Percentiles rank a stretch among this genome's conserved stretches.
phyloP scores from a whole-genome alignment of 352 stramenopile species.

The Pythium rishiriense region DNA sequence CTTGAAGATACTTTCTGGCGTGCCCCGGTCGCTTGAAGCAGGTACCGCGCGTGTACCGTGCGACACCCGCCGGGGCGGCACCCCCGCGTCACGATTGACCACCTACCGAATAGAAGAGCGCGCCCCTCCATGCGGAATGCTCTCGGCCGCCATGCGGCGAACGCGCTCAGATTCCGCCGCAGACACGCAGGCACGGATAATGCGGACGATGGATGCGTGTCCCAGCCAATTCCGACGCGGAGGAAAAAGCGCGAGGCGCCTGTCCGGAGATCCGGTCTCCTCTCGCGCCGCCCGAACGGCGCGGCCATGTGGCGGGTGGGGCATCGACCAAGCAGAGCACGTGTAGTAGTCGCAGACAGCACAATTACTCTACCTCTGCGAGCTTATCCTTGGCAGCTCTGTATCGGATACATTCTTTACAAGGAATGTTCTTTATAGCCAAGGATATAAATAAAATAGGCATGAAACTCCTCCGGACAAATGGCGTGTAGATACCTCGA shows the following conservation, averaged over 20 bases:
- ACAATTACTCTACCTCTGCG: too few relatives aligned
- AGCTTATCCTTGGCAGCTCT: too few relatives aligned
- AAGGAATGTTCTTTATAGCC: too few relatives aligned
- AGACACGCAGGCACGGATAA: not conserved
- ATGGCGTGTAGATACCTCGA: too few relatives aligned
- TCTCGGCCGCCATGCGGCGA: not conserved
- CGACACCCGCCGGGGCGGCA: not conserved
- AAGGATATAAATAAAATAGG: too few relatives aligned
- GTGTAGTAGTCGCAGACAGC: too few relatives aligned
- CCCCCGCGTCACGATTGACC: not conserved
- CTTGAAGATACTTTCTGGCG: slow-evolving; percentile 26
- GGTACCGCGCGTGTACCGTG: not conserved
- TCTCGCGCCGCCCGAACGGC: too few relatives aligned
- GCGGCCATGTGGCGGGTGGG: not conserved
- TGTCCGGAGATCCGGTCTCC: not conserved
- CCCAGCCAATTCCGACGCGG: not conserved
- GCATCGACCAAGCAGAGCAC: not conserved
- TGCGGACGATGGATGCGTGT: not conserved
- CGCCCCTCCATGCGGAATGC: not conserved
- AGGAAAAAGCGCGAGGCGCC: not conserved
- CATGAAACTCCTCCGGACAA: too few relatives aligned
- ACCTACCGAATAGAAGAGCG: not conserved
- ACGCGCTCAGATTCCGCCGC: not conserved
- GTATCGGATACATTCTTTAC: too few relatives aligned
- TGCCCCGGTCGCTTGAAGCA: not conserved